Evolutionary conservation across 805 yeast species (phyloP).

Genomic region (Kodamaea leandrae): DNA sequence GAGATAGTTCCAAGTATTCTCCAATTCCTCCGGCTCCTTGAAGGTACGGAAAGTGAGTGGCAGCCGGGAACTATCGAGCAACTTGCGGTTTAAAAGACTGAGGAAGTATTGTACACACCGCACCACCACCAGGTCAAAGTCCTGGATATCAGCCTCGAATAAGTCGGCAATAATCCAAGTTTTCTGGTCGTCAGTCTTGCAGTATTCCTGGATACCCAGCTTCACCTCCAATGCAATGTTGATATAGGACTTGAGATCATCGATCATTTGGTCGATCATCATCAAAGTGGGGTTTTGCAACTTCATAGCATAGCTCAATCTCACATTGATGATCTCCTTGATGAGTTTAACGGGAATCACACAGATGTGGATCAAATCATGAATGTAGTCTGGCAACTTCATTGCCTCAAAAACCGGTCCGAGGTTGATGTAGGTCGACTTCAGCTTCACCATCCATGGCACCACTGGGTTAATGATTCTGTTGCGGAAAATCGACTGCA

Average conservation of each 20-base stretch:
- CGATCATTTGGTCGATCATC: conserved; percentile 94
- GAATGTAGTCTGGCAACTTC: conserved; percentile 72
- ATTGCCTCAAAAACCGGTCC: conserved; percentile 61
- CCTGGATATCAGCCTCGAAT: conserved; percentile 51
- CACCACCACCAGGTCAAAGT: conserved; percentile 63
- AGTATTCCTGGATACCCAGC: conserved; percentile 59
- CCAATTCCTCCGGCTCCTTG: conserved; percentile 88
- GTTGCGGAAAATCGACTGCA: conserved; percentile 65
- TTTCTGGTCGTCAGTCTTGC: conserved; percentile 49
- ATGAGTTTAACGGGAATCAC: conserved; percentile 77
- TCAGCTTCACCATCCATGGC: conserved; percentile 81
- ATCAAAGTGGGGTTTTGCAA: conserved; percentile 84
- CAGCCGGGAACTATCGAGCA: conserved; percentile 69
- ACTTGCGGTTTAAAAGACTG: conserved; percentile 67
- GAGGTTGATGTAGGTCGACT: conserved; percentile 62
- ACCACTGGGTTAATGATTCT: conserved; percentile 66
- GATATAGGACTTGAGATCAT: conserved; percentile 76
- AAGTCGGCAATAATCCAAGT: conserved; percentile 72
- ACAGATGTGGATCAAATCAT: conserved; percentile 61
- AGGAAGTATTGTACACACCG: conserved; percentile 74
- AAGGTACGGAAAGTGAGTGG: conserved; percentile 70
- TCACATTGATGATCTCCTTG: conserved; percentile 70
- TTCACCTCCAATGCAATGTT: conserved; percentile 73
- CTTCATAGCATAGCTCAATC: conserved; percentile 75
- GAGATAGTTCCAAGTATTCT: conserved; percentile 75